phyloP scores from a whole-genome alignment of 257 asterid genomes.

The Solanum piurae region DNA sequence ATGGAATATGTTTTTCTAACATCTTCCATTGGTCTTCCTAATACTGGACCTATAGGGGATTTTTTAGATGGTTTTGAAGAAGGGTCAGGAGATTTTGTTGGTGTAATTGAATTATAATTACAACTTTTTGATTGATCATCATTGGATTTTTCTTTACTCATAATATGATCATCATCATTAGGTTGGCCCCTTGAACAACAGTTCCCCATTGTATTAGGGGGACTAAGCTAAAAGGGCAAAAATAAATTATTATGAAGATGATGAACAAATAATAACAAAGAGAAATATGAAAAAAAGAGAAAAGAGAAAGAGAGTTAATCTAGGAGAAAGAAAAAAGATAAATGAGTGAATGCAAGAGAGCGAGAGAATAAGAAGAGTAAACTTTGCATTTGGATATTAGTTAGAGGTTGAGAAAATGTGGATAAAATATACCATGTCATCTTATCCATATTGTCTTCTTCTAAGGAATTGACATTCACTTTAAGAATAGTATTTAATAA shows the following conservation, averaged over 20 bases:
- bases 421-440: not conserved
- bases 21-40: conserved; percentile 88
- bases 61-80: conserved; percentile 25
- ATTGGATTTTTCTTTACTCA: not conserved
- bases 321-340: not conserved
- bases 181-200: conserved; percentile 1
- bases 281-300: not conserved
- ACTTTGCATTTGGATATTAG: not conserved
- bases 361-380: too few species aligned
- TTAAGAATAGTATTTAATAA: not conserved
- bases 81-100: conserved; percentile 17
- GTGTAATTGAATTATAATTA: not conserved
- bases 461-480: not conserved
- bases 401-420: not conserved
- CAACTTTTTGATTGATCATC: not conserved
- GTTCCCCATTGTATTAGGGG: conserved; percentile 5
- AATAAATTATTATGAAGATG: not conserved
- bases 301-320: not conserved
- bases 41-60: conserved; percentile 49
- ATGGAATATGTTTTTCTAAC: conserved; percentile 40
- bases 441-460: not conserved
- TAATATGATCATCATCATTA: not conserved
- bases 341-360: not conserved
- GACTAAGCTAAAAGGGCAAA: not conserved
- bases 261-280: not conserved